A percentile compares a stretch with the other conserved stretches of the same genome.
Conservation (phyloP, 2,329 filamentous ascomycete genomes). For the Incumbomyces delicatus region DNA sequence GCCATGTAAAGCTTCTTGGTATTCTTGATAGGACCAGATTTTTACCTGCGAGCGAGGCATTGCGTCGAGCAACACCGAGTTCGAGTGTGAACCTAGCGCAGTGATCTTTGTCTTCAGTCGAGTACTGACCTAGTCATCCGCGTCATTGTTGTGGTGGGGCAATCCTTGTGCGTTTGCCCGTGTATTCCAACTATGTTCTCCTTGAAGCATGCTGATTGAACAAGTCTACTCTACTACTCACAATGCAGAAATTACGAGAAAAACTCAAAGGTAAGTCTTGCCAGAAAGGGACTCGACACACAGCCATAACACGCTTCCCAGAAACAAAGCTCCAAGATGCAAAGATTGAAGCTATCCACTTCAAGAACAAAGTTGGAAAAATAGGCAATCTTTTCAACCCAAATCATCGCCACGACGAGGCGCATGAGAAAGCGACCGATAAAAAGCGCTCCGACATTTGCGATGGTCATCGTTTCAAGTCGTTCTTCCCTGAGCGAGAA, state of each 20-base stretch:
- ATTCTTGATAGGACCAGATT: no score
- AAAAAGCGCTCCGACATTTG: conserved; percentile 63
- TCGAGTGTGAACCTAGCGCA: no score
- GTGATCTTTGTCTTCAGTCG: no score
- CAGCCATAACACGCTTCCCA: conserved; percentile 11
- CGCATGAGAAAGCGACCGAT: conserved; percentile 77
- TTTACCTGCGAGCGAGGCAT: no score
- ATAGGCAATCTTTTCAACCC: conserved; percentile 63
- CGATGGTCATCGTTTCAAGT: conserved; percentile 72
- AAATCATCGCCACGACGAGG: conserved; percentile 88
- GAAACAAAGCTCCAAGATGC: conserved; percentile 30
- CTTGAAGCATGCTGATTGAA: not conserved
- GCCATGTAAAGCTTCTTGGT: no score
- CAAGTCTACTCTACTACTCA: not conserved
- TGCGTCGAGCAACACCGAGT: no score
- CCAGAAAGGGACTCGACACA: not conserved
- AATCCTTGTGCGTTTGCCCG: not conserved
- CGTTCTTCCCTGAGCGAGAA: conserved; percentile 77
- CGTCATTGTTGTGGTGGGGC: no score
- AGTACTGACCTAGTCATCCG: no score
- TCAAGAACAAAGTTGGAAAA: conserved; percentile 56
- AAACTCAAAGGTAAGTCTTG: conserved; percentile 18
- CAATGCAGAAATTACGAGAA: conserved; percentile 18
- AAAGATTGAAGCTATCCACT: conserved; percentile 45
- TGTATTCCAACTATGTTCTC: not conserved